Conservation (phyloP, 225 moss, liverwort and hornwort species). For the Anthoceros angustus region DNA sequence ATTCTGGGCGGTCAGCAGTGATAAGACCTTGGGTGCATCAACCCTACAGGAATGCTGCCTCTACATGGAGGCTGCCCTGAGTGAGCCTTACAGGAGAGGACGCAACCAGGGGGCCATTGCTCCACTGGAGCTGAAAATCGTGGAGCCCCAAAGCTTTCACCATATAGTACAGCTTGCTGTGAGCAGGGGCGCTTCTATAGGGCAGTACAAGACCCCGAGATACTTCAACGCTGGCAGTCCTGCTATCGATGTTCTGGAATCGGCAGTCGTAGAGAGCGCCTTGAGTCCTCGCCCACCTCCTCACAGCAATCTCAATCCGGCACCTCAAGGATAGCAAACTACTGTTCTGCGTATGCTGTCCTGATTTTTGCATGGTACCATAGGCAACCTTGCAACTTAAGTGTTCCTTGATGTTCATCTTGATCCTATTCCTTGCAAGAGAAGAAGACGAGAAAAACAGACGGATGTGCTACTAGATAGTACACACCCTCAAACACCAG, state of each 20-base stretch:
- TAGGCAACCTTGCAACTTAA: too few species aligned
- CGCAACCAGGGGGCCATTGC: not conserved
- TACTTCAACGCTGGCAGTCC: not conserved
- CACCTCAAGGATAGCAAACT: too few species aligned
- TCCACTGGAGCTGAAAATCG: not conserved
- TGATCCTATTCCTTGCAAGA: too few species aligned
- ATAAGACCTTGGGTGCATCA: not conserved
- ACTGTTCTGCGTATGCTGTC: too few species aligned
- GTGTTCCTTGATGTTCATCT: too few species aligned
- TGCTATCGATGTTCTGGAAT: not conserved
- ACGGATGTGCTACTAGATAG: too few species aligned
- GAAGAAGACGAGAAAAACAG: too few species aligned
- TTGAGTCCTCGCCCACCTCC: not conserved
- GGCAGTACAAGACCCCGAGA: not conserved
- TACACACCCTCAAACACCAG: too few species aligned
- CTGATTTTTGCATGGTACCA: too few species aligned
- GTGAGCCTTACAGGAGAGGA: not conserved
- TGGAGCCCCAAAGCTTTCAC: not conserved
- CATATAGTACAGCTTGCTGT: not conserved
- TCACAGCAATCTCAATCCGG: not conserved
- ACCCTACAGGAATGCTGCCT: not conserved
- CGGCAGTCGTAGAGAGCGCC: not conserved
- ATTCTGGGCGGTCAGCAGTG: slow-evolving; percentile 46
- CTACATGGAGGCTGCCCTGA: not conserved
- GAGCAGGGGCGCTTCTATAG: not conserved